Percentiles rank a stretch among this genome's conserved stretches.
Conservation (phyloP, 1,284 basidiomycete species). For the Marasmius sp. region DNA sequence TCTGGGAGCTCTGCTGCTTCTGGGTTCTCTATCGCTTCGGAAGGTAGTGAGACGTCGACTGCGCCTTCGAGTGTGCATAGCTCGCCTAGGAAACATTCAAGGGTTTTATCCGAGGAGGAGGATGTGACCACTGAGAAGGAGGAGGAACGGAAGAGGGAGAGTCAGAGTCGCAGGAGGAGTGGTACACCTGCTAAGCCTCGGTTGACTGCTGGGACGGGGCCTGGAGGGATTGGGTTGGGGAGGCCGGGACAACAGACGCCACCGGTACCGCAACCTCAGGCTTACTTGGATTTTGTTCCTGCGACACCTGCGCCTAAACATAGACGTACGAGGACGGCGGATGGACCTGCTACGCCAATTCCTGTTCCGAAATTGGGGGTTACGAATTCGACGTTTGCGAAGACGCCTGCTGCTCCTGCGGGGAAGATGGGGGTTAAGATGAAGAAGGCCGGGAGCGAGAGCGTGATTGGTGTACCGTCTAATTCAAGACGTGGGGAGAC, state of each 20-base stretch:
- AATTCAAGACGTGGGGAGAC: conserved; percentile 8
- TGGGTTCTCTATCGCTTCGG: conserved; percentile 40
- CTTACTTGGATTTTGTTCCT: conserved; percentile 65
- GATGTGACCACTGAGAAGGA: background rate
- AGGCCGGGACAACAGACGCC: background rate
- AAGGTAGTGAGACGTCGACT: conserved; percentile 38
- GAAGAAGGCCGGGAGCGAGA: background rate
- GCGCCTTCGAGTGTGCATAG: conserved; percentile 30
- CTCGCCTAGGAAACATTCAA: conserved; percentile 29
- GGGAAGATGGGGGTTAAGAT: background rate
- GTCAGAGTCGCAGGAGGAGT: background rate
- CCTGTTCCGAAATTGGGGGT: background rate
- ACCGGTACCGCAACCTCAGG: background rate
- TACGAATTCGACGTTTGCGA: background rate
- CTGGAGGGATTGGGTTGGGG: background rate
- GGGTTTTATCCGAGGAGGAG: conserved; percentile 1
- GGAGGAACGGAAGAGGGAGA: background rate
- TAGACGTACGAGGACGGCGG: background rate
- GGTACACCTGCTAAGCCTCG: background rate
- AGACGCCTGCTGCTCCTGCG: background rate
- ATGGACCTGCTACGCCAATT: background rate
- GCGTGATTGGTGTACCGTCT: background rate
- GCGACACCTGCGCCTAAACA: conserved; percentile 42
- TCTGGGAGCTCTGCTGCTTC: conserved; percentile 37
- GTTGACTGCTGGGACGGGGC: background rate